Base-by-base conservation (phyloP, 164 flowering plant genomes). In the Stephania japonica region DNA sequence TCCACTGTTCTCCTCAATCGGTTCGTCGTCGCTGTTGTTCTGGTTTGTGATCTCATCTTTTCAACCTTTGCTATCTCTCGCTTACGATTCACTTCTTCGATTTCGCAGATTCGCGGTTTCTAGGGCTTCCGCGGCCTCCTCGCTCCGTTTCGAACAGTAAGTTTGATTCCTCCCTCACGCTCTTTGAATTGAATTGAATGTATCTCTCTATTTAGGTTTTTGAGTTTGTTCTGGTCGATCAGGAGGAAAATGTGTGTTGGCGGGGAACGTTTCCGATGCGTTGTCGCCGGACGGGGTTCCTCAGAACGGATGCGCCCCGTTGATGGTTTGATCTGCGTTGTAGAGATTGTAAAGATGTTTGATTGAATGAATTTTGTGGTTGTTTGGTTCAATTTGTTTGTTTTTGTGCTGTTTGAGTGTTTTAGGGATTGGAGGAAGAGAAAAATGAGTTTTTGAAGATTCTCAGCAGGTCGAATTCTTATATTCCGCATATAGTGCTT, bases 401-500 rank as follows among this genome's bases (percentile, higher is more conserved):
- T 3, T 14, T 56, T 32, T 41, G 21, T 4, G n/a, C 42, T 66
- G 23, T 8, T 24, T 3, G 7, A 44, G 6, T 73, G 63, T 71
- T 81, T 71, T 88, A 87, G 89, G 81, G 63, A 25, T 42, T 70
- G 10, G 72, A 53, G 7, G 19, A 71, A 56, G 78, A 84, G 69
- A 78, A 75, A 68, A 42, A 24, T 62, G 83, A 87, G 67, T 11
- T 87, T 32, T 41, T 86, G 77, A 77, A 84, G 66, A 84, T 91
- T 50, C 79, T 95, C 76, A 85, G 81, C 81, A 82, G 85, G 75
- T 85, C 97, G 72, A 95, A 90, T 79, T 85, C 96, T 49, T 71
- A 90, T 79, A 76, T 95, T 59, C 98, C 99, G 70, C 96, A 92
- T 77, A 89, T 91, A 64, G 93, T 91, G 65, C 80, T 95, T 72